Percentiles rank a stretch among this genome's conserved stretches.
phyloP scores from a whole-genome alignment of 768 basidiomycete species.

The Amanita pallidorosea region DNA sequence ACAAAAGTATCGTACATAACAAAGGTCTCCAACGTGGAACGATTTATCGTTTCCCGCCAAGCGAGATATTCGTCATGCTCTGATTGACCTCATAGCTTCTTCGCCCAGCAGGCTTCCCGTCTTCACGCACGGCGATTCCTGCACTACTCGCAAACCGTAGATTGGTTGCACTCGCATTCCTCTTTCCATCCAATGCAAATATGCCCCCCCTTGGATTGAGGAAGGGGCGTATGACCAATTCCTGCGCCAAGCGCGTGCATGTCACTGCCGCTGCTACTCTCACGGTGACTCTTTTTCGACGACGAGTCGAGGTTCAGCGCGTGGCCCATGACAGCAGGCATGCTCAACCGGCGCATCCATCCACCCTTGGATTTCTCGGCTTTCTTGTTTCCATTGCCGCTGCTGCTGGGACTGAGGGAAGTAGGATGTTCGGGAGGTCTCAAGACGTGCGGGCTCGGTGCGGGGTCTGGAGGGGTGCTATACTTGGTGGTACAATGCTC shows the following conservation, averaged over 20 bases:
- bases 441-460: conserved; percentile 24
- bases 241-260: conserved; percentile 18
- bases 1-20: no score
- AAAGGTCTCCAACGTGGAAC: not conserved
- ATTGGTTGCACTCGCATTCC: conserved; percentile 34
- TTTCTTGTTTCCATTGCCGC: not conserved
- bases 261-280: conserved; percentile 13
- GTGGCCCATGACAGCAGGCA: conserved; percentile 47
- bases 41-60: conserved; percentile 23
- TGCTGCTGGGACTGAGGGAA: conserved; percentile 19
- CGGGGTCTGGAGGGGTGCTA: conserved; percentile 19
- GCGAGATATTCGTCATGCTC: conserved; percentile 38
- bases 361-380: conserved; percentile 44
- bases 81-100: conserved; percentile 37
- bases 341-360: conserved; percentile 71
- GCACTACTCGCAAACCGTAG: conserved; percentile 37
- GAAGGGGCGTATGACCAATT: conserved; percentile 13
- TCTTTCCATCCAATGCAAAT: conserved; percentile 37
- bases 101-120: conserved; percentile 24
- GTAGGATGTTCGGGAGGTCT: conserved; percentile 33
- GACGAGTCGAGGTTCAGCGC: conserved; percentile 25
- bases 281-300: conserved; percentile 16
- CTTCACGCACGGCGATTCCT: conserved; percentile 28
- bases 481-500: conserved; percentile 27
- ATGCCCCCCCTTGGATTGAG: conserved; percentile 16